A percentile compares a stretch with the other conserved stretches of the same genome.
These are phyloP conservation scores for Cladorrhinum samala DNA, from an alignment of 495 filamentous ascomycete genomes.

Conservation along the genomic window DNA sequence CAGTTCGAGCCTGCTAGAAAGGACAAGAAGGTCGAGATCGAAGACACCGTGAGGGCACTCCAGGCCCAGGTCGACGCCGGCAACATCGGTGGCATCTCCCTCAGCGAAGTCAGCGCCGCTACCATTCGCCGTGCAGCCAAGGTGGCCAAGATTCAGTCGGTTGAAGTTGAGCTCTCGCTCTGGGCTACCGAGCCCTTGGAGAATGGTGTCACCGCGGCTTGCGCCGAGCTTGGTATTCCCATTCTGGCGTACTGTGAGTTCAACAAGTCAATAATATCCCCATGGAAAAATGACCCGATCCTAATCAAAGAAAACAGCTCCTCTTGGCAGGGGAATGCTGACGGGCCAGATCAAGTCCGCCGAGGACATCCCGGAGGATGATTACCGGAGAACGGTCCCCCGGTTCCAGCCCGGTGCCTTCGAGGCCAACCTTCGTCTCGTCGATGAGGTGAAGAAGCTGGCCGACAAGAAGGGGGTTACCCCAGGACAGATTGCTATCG, in stretches of 20 bases:
- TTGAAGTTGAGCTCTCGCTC: constrained; percentile 79
- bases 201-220: constrained; percentile 67
- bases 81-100: constrained; percentile 66
- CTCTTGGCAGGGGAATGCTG: constrained; percentile 27
- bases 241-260: constrained; percentile 62
- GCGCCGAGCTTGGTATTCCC: constrained; percentile 66
- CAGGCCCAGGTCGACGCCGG: constrained; percentile 62
- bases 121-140: constrained; percentile 69
- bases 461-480: constrained; percentile 65
- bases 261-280: not conserved
- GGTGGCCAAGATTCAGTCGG: constrained; percentile 61
- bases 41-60: constrained; percentile 45
- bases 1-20: constrained; percentile 75
- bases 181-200: constrained; percentile 59
- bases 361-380: constrained; percentile 58
- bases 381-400: constrained; percentile 49
- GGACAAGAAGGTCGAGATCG: constrained; percentile 52
- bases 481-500: constrained; percentile 68
- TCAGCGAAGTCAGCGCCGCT: constrained; percentile 67
- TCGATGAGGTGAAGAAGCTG: constrained; percentile 57
- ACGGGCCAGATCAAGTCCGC: constrained; percentile 59
- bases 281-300: not conserved
- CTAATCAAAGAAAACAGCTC: constrained; percentile 1
- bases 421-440: constrained; percentile 67
- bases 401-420: constrained; percentile 68